Evolutionary conservation across 148 eudicot species (phyloP), one percentile per base, ranked within the genome.

Genomic region (Amaranthus hypochondriacus): DNA sequence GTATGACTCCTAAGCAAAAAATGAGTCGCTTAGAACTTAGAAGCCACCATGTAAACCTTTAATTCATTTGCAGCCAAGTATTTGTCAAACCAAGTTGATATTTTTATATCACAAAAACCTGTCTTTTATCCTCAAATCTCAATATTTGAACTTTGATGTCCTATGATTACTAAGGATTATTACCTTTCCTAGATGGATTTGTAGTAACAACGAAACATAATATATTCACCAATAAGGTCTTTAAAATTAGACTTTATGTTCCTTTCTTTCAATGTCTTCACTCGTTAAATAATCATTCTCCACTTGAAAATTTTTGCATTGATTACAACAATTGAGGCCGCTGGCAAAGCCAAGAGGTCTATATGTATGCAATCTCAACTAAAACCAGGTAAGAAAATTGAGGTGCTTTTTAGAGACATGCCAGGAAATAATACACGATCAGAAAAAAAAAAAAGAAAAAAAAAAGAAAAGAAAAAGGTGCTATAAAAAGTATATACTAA

Each of bases 271-370:
- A 58, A 1, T 58, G 62, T 5, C 62, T 58, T 58, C 5, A 18
- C 15, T 58, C 62, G 21, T 4, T 3, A 15, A 6, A 58, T 9
- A 58, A 58, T 9, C 39, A 15, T 58, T 21, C 7, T n/a, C 39
- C 8, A 5, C 15, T 58, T n/a, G 6, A 13, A 13, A 21, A 15
- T 28, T 28, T 28, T 9, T 9, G 48, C 10, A 62, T 43, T 47
- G 51, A 47, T 28, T 47, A 46, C 8, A 63, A 13, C 49, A 63
- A 63, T 63, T 54, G 39, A 3, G 10, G 44, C 46, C 13, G 69
- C 9, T 48, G 69, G 54, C 18, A 66, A 48, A 66, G 5, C 69
- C 9, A n/a, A 48, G 52, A 66, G 69, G 69, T 66, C 50, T 39
- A 66, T 47, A 14, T 6, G 53, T 48, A 14, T 2, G 5, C 13